Evolutionary conservation across 2,329 filamentous ascomycete species (phyloP).

Genomic region (Juglanconis oblonga): DNA sequence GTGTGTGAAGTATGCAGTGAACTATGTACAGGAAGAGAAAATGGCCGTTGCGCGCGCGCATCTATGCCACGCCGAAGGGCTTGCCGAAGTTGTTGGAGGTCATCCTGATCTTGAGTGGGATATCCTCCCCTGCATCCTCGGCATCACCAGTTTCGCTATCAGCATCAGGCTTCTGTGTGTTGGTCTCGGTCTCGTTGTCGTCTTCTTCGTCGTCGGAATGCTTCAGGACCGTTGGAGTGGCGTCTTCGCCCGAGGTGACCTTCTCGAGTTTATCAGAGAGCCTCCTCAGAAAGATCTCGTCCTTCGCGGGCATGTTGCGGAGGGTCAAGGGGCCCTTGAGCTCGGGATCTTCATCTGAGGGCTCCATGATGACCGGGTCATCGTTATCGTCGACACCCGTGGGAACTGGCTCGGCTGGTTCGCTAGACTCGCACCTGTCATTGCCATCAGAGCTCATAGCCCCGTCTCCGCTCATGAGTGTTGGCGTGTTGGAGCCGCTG

Average conservation of each 20-base stretch:
- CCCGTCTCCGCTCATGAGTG: constrained; percentile 22
- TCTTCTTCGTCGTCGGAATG: constrained; percentile 14
- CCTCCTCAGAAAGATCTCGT: constrained; percentile 51
- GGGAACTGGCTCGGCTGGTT: constrained; percentile 21
- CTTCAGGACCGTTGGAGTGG: constrained; percentile 42
- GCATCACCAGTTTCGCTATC: constrained; percentile 24
- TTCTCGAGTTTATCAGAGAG: constrained; percentile 51
- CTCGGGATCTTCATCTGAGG: constrained; percentile 38
- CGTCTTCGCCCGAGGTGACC: constrained; percentile 44
- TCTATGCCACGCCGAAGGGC: constrained; percentile 35
- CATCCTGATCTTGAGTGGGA: constrained; percentile 42
- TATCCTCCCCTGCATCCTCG: constrained; percentile 36
- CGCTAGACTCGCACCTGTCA: constrained; percentile 14
- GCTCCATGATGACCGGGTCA: constrained; percentile 31
- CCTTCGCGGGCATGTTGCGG: constrained; percentile 53
- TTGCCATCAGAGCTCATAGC: constrained; percentile 14
- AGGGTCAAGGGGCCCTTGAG: constrained; percentile 54
- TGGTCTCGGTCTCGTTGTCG: not conserved
- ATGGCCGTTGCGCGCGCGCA: not conserved
- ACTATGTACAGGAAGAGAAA: constrained; percentile 1
- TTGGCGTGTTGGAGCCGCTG: constrained; percentile 39
- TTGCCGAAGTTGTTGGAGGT: constrained; percentile 46
- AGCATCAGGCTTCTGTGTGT: constrained; percentile 10
- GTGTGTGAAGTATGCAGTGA: not conserved
- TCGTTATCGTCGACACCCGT: constrained; percentile 18